Conservation (phyloP, 208 protist species). For the Trypanosoma cruzi region DNA sequence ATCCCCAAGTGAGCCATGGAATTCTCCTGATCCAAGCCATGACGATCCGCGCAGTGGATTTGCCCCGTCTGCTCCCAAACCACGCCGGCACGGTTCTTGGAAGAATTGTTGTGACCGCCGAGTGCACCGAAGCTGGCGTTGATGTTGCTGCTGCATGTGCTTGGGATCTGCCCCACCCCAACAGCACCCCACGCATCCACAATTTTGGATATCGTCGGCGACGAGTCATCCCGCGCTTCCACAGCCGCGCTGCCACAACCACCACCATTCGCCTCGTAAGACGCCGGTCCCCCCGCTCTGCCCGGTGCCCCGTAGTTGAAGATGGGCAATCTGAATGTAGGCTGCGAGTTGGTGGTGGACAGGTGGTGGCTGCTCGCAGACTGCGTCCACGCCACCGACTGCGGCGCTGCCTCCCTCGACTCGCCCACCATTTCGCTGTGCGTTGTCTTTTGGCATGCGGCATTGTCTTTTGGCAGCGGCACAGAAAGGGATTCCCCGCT, state of each 20-base stretch:
- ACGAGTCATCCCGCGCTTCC: neutral
- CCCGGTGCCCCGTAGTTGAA: neutral
- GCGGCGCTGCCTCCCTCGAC: neutral
- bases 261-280: neutral
- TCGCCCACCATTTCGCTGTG: neutral
- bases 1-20: neutral
- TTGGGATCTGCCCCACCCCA: conserved; percentile 3
- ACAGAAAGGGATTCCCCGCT: no score
- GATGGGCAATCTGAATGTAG: neutral
- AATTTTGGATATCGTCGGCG: neutral
- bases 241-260: neutral
- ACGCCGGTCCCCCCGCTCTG: neutral
- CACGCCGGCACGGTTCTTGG: neutral
- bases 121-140: neutral
- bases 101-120: neutral
- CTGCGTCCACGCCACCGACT: neutral
- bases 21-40: neutral
- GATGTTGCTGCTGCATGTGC: neutral
- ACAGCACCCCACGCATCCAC: neutral
- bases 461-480: no score
- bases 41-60: neutral
- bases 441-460: no score
- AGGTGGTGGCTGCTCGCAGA: conserved; percentile 6
- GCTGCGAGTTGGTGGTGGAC: neutral
- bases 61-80: neutral